Conservation (phyloP, 768 basidiomycete species). For the Pisolithus orientalis region DNA sequence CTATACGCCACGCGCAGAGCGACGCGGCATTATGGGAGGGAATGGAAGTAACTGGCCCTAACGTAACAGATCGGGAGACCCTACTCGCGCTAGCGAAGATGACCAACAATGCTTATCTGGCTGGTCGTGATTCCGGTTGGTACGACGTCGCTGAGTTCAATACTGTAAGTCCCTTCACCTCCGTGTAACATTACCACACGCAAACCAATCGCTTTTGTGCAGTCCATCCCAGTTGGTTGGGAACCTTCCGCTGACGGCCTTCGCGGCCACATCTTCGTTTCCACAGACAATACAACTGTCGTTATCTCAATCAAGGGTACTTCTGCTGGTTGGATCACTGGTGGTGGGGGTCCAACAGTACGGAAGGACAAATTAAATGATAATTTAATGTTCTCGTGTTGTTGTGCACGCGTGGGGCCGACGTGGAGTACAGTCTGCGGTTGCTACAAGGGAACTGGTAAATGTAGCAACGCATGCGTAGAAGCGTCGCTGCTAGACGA, state of each 20-base stretch:
- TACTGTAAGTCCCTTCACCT: slow-evolving; percentile 31
- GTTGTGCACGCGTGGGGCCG: slow-evolving; percentile 91
- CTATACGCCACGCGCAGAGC: slow-evolving; percentile 34
- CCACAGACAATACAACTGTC: slow-evolving; percentile 76
- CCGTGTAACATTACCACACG: not conserved
- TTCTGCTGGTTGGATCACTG: slow-evolving; percentile 58
- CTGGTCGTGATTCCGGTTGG: slow-evolving; percentile 54
- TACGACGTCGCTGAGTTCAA: slow-evolving; percentile 68
- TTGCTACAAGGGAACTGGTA: slow-evolving; percentile 69
- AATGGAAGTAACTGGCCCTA: slow-evolving; percentile 59
- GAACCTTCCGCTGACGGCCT: slow-evolving; percentile 84
- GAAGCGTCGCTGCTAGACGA: slow-evolving; percentile 75
- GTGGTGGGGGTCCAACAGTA: slow-evolving; percentile 76
- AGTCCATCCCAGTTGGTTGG: slow-evolving; percentile 85
- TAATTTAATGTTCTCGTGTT: slow-evolving; percentile 93
- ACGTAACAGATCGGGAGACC: slow-evolving; percentile 65
- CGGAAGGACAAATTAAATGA: slow-evolving; percentile 92
- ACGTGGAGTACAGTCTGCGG: slow-evolving; percentile 92
- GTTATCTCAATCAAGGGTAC: slow-evolving; percentile 93
- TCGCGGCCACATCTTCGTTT: slow-evolving; percentile 88
- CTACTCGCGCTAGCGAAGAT: slow-evolving; percentile 81
- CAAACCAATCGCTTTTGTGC: not conserved
- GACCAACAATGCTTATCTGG: slow-evolving; percentile 76
- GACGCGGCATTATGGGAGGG: slow-evolving; percentile 55
- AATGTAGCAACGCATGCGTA: slow-evolving; percentile 77